phyloP scores from a whole-genome alignment of 148 eudicot genomes.

The Cornus suecica region DNA sequence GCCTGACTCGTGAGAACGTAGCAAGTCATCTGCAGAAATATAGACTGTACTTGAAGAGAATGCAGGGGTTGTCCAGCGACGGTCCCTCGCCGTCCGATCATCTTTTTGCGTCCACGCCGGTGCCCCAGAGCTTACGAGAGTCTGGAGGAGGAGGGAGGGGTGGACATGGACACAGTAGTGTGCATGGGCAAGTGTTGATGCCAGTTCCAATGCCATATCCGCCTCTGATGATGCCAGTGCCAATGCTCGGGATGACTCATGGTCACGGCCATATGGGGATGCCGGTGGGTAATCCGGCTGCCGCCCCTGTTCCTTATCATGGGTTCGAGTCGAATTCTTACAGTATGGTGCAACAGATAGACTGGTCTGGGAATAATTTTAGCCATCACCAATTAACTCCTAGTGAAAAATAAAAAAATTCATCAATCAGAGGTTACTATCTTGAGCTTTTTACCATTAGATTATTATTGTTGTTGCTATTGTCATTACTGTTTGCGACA shows the following conservation, averaged over 20 bases:
- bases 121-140: slow-evolving; percentile 41
- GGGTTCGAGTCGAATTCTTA: slow-evolving; percentile 28
- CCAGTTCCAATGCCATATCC: slow-evolving; percentile 35
- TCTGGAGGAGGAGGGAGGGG: slow-evolving; percentile 20
- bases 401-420: slow-evolving; percentile 22
- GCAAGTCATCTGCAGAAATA: slow-evolving; percentile 96
- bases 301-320: slow-evolving; percentile 16
- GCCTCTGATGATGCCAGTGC: slow-evolving; percentile 43
- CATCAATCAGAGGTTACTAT: slow-evolving; percentile 5
- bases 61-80: slow-evolving; percentile 50
- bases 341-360: slow-evolving; percentile 48
- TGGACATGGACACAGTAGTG: slow-evolving; percentile 11
- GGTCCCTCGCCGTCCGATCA: slow-evolving; percentile 42
- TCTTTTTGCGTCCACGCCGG: slow-evolving; percentile 36
- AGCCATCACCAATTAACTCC: slow-evolving; percentile 29
- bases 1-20: slow-evolving; percentile 82
- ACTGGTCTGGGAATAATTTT: slow-evolving; percentile 35
- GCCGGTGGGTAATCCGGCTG: slow-evolving; percentile 13
- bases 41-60: slow-evolving; percentile 79
- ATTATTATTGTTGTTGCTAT: slow-evolving; percentile 8
- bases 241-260: slow-evolving; percentile 30
- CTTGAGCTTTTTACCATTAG: slow-evolving; percentile 11
- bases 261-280: slow-evolving; percentile 33
- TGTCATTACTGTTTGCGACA: neutral
- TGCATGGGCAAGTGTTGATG: slow-evolving; percentile 13